Percentiles rank a stretch among this genome's conserved stretches.
Conservation (phyloP, 257 asterid genomes). For the Przewalskia tangutica region DNA sequence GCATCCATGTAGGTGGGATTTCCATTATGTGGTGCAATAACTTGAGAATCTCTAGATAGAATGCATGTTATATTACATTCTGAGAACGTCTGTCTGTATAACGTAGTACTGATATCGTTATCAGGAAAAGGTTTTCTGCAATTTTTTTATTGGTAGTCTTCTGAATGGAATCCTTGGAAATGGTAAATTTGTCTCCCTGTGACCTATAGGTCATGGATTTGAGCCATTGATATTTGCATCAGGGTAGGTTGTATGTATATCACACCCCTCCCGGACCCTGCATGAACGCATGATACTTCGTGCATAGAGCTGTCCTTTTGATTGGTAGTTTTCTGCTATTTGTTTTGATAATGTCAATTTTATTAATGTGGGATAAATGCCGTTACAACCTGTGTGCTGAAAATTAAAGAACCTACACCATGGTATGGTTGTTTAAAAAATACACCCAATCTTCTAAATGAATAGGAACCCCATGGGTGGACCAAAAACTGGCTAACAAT, state of each 20-base stretch:
- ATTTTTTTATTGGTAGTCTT: not conserved
- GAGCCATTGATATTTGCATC: not conserved
- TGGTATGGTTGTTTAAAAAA: not conserved
- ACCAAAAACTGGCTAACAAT: not conserved
- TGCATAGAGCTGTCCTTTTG: not conserved
- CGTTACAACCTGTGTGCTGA: not conserved
- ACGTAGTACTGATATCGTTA: not conserved
- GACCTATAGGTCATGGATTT: not conserved
- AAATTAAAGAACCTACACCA: not conserved
- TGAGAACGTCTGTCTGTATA: not conserved
- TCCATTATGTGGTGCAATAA: not conserved
- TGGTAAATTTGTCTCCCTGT: not conserved
- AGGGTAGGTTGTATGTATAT: not conserved
- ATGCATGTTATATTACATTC: not conserved
- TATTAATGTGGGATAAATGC: not conserved
- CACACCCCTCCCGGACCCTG: not conserved
- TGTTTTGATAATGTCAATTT: not conserved
- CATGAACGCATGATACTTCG: not conserved
- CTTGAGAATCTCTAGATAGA: not conserved
- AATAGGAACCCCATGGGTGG: not conserved
- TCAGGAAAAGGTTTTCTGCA: not conserved
- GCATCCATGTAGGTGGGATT: not conserved
- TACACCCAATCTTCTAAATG: not conserved
- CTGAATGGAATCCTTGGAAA: not conserved
- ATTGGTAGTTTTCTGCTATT: not conserved